Evolutionary conservation across 106 monocot species (phyloP).

Genomic region (Gastrodia elata): DNA sequence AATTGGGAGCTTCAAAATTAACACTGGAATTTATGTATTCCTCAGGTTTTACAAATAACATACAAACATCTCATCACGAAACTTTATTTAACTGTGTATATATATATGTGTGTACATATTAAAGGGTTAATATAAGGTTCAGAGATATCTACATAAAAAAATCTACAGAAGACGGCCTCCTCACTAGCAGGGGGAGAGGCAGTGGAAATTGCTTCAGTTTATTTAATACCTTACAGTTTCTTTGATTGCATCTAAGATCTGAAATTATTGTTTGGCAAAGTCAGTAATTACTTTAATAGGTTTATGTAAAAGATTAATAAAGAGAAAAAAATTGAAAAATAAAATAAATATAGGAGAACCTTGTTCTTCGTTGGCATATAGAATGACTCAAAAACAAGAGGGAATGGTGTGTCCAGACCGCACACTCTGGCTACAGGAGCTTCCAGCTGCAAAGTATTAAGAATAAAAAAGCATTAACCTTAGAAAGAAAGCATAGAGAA

Average conservation of each 20-base stretch:
- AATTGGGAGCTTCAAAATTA: too few relatives aligned
- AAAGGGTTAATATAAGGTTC: too few relatives aligned
- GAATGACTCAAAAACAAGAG: conserved; percentile 89
- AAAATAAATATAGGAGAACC: conserved; percentile 27
- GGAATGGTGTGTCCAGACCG: conserved; percentile 88
- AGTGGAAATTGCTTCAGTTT: background rate
- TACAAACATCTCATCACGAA: too few relatives aligned
- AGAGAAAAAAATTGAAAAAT: too few relatives aligned
- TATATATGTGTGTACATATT: too few relatives aligned
- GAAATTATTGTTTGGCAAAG: conserved; percentile 13
- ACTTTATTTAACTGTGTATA: too few relatives aligned
- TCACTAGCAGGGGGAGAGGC: background rate
- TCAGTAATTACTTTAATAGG: background rate
- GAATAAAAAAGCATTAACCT: too few relatives aligned
- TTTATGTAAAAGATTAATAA: background rate
- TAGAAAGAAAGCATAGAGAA: too few relatives aligned
- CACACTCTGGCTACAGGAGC: conserved; percentile 86
- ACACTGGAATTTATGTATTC: too few relatives aligned
- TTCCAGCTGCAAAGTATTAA: conserved; percentile 59
- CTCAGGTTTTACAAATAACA: too few relatives aligned
- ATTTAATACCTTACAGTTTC: conserved; percentile 66
- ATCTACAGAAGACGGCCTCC: background rate
- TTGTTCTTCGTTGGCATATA: conserved; percentile 96
- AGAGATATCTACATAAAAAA: too few relatives aligned
- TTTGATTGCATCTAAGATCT: conserved; percentile 81